Base-by-base conservation (phyloP, 495 filamentous ascomycete species). In the Darksidea phi region DNA sequence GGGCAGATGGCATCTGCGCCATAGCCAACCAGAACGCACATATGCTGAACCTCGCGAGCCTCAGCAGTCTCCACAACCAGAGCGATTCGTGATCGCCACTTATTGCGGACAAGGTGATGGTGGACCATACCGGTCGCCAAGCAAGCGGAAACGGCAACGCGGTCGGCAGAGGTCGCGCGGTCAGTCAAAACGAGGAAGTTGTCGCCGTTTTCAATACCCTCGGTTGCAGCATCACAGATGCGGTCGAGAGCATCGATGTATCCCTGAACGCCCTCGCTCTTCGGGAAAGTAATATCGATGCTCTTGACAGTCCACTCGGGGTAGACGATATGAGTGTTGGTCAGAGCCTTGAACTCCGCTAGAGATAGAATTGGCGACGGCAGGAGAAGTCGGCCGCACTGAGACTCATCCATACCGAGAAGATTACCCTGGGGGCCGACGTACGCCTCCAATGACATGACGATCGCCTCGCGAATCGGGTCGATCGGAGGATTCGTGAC, bases 401-500 rank as follows among this genome's bases (percentile, higher is more conserved):
- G 94, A 11, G 86, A 84, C 38, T 89, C 73, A 63, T 95, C 87
- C 88, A 99, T 97, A 74, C 96, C 93, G 34, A 99, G 83, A 43
- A 99, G 78, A 73, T 99, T 99, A 46, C 94, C 94, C 76, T 99
- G 94, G 21, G 95, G 94, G 36, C 94, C 94, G 67, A 99, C 88
- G 71, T 97, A 99, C 70, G 95, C 95, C 67, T 96, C 95, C 34
- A 97, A 77, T 47, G 95, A 97, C 94, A 99, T 99, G 72, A 99
- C 94, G 60, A 97, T 94, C 17, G 94, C 94, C 78, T 99, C 94
- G 75, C 94, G 84, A 68, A 99, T 99, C 6, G 94, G 94, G 70
- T 99, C 94, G 72, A 99, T 99, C 6, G 94, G 94, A 57, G 94
- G 94, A 72, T 99, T 99, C 36, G 94, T 99, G 74, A 99, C 94